Evolutionary conservation across 2,329 filamentous ascomycete genomes (phyloP).

Genomic region (Onygenales sp.): DNA sequence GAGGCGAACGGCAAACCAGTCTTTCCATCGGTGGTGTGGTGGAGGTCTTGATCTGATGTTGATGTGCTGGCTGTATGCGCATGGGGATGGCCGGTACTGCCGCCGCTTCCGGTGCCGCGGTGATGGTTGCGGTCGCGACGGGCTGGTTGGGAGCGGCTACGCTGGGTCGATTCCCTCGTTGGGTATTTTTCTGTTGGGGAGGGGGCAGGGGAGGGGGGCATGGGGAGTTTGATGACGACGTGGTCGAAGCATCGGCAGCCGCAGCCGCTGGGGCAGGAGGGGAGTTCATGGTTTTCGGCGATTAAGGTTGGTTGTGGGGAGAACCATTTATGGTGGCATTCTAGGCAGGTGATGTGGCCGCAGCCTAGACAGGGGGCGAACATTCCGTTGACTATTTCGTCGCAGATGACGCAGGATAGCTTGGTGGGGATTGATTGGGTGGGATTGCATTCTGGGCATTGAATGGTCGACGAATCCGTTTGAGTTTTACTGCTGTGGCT

Average conservation of each 20-base stretch:
- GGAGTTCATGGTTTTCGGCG: constrained; percentile 9
- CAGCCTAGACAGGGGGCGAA: constrained; percentile 38
- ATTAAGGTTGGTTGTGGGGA: constrained; percentile 9
- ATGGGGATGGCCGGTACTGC: too few relatives aligned
- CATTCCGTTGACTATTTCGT: constrained; percentile 34
- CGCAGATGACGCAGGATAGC: constrained; percentile 36
- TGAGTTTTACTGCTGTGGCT: constrained; percentile 14
- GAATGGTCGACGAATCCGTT: constrained; percentile 10
- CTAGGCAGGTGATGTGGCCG: constrained; percentile 38
- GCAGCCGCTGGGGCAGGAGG: constrained; percentile 37
- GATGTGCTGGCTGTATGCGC: not conserved
- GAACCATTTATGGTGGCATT: constrained; percentile 37
- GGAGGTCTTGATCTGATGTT: constrained; percentile 17
- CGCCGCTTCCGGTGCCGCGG: not conserved
- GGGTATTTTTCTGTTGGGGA: constrained; percentile 12
- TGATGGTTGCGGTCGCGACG: not conserved
- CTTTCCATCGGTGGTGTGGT: constrained; percentile 23
- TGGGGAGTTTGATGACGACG: constrained; percentile 22
- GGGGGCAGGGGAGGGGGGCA: constrained; percentile 15
- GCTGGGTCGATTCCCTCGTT: not conserved
- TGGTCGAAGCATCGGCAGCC: constrained; percentile 38
- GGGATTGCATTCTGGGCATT: constrained; percentile 29
- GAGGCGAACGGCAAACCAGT: constrained; percentile 30
- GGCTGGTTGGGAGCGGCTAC: constrained; percentile 9
- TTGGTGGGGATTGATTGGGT: constrained; percentile 23